These are phyloP conservation scores for Penicillium rolfsii DNA, from an alignment of 2,329 filamentous ascomycete species.

Conservation along the genomic window DNA sequence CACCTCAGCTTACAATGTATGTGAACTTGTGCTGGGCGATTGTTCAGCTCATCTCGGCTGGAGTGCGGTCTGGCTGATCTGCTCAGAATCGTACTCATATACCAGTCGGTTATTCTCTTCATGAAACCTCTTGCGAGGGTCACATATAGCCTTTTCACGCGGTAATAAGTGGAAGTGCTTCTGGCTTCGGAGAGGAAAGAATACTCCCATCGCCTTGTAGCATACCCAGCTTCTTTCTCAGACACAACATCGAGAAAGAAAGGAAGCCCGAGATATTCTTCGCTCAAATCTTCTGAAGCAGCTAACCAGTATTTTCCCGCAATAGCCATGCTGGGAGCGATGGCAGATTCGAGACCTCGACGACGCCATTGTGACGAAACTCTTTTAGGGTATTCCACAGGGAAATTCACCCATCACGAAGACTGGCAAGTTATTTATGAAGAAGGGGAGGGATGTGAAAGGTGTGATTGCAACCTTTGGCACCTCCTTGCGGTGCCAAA, in stretches of 20 bases:
- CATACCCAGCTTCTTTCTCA: too few relatives aligned
- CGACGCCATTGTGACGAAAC: conserved; percentile 58
- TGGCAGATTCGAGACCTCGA: conserved; percentile 57
- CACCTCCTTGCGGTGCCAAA: conserved; percentile 68
- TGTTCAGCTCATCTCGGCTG: too few relatives aligned
- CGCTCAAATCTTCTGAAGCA: too few relatives aligned
- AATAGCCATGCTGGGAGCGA: conserved; percentile 51
- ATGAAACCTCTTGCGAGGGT: background rate
- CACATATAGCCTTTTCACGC: background rate
- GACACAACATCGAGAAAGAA: too few relatives aligned
- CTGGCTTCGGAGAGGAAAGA: too few relatives aligned
- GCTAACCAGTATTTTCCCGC: too few relatives aligned
- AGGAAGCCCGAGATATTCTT: too few relatives aligned
- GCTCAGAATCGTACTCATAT: conserved; percentile 39
- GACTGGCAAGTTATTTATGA: conserved; percentile 61
- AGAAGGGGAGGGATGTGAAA: conserved; percentile 68
- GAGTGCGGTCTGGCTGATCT: background rate
- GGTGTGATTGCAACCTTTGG: conserved; percentile 56
- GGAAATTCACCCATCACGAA: conserved; percentile 66
- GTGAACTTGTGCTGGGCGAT: too few relatives aligned
- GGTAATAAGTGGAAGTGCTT: background rate
- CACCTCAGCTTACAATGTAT: too few relatives aligned
- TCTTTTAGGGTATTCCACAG: conserved; percentile 62
- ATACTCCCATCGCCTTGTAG: too few relatives aligned
- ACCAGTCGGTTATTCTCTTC: conserved; percentile 34